Percentiles rank a stretch among this genome's conserved stretches.
Conservation (phyloP, 352 stramenopile species). For the Globisporangium perplexum region DNA sequence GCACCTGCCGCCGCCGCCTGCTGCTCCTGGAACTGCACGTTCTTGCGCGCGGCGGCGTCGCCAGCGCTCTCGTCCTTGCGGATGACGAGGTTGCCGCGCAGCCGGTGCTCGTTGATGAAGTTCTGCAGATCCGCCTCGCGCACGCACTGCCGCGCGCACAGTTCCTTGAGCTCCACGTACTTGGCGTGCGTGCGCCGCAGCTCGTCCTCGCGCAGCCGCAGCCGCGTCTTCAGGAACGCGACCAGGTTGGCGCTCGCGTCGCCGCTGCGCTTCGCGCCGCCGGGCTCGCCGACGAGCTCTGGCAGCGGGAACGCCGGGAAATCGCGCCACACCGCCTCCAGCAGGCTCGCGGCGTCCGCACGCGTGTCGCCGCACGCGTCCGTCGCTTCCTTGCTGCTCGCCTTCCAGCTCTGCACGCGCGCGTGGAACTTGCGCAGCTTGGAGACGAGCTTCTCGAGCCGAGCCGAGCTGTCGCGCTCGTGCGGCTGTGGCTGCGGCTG, state of each 20-base stretch:
- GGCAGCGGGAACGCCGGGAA: constrained; percentile 40
- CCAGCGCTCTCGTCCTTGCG: constrained; percentile 12
- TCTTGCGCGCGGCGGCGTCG: background rate
- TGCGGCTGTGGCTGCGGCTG: background rate
- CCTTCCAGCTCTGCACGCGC: constrained; percentile 50
- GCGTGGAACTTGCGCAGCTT: constrained; percentile 39
- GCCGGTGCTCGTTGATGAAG: constrained; percentile 75
- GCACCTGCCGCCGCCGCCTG: background rate
- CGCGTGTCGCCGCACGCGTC: constrained; percentile 26
- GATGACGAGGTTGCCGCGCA: constrained; percentile 64
- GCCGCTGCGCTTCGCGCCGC: constrained; percentile 1
- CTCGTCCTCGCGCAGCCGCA: constrained; percentile 57
- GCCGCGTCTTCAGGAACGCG: constrained; percentile 49
- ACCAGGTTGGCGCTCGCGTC: constrained; percentile 22
- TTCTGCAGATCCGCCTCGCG: constrained; percentile 73
- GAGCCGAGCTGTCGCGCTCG: constrained; percentile 15
- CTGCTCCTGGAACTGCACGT: constrained; percentile 3
- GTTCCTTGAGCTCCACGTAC: constrained; percentile 69
- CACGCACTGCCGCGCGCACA: constrained; percentile 71
- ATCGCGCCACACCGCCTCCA: constrained; percentile 46
- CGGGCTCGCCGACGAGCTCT: background rate
- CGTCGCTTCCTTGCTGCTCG: constrained; percentile 35
- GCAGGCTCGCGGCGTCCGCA: constrained; percentile 22
- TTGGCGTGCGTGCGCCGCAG: constrained; percentile 50
- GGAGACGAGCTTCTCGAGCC: constrained; percentile 35